Conservation (phyloP, 768 basidiomycete genomes). For the Rhodotorula paludigena region DNA sequence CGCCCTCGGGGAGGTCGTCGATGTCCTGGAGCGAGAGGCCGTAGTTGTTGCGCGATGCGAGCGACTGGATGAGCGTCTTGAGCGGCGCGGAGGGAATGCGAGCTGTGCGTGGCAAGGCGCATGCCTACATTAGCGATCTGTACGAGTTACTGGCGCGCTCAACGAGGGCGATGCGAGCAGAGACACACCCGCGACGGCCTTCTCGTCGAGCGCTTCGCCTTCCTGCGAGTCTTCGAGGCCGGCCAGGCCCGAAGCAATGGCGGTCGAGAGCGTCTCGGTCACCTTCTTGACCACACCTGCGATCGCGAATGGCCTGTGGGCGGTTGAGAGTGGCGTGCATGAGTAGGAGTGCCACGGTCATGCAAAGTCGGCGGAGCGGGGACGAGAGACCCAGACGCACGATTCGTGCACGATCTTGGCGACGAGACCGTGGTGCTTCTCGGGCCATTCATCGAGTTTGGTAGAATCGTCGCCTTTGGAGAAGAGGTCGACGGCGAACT, state of each 20-base stretch:
- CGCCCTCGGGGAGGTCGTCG: slow-evolving; percentile 8
- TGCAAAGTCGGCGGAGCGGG: neutral
- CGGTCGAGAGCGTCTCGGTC: slow-evolving; percentile 65
- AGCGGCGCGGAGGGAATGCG: slow-evolving; percentile 55
- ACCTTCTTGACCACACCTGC: slow-evolving; percentile 63
- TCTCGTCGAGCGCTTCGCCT: neutral
- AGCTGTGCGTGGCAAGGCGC: slow-evolving; percentile 32
- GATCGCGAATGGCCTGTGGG: slow-evolving; percentile 67
- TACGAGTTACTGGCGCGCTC: too few species aligned
- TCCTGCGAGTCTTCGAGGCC: slow-evolving; percentile 32
- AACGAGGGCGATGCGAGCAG: neutral
- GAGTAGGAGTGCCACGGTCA: too few species aligned
- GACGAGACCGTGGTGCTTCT: slow-evolving; percentile 66
- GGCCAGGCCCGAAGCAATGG: slow-evolving; percentile 48
- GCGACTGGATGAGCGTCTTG: slow-evolving; percentile 61
- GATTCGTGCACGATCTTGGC: slow-evolving; percentile 82
- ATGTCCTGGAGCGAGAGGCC: slow-evolving; percentile 55
- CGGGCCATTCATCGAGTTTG: slow-evolving; percentile 60
- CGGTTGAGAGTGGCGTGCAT: neutral
- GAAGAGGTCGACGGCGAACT: slow-evolving; percentile 51
- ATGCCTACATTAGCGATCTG: too few species aligned
- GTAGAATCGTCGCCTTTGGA: slow-evolving; percentile 52
- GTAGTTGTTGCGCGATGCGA: slow-evolving; percentile 71
- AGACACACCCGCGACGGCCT: slow-evolving; percentile 1
- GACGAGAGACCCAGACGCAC: slow-evolving; percentile 49